Evolutionary conservation across 495 filamentous ascomycete genomes (phyloP), one percentile per base, ranked within the genome.

Genomic region (Annulohypoxylon moriforme): DNA sequence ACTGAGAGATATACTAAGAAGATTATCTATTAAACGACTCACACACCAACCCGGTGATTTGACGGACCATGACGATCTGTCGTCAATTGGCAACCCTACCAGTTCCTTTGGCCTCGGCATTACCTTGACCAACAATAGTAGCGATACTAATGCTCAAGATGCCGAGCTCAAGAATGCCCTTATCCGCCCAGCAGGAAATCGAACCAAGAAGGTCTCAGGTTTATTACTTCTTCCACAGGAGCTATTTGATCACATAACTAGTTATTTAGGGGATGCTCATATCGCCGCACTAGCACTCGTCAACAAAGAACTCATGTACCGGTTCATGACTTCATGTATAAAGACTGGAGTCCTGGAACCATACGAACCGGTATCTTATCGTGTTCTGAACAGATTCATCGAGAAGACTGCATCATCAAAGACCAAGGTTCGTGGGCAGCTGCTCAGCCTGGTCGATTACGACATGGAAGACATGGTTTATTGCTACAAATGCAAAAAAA

Each of bases 401-500:
- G 52, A 71, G 36, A 44, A 49, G 11, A 16, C 38, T 1, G 61
- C 34, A 29, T 47, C 58, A 14, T 57, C 58, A 11, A 74, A 59
- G 62, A 55, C 33, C 4, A 74, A 67, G 52, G 42, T 64, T 1
- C 71, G 71, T 18, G 71, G 71, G n/a, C 22, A 52, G 0, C 13
- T 69, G 3, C 67, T 74, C 18, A 70, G 67, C 44, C 52, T 65
- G 11, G 0, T 74, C 0, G 71, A 74, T 27, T 74, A 74, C 49
- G 71, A 74, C 14, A 40, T 74, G n/a, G 5, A 36, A 13, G 71
- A 74, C 20, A 6, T 67, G 0, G 67, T 71, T 31, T 74, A 74
- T 24, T 74, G 71, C 52, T 74, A 74, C 31, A 67, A 74, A 27
- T 74, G 71, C 52, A 71, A 64, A 52, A 64, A 60, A 33, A 25